Base-by-base conservation (phyloP, 2,329 filamentous ascomycete species). In the Exophiala phaeomuriformis region DNA sequence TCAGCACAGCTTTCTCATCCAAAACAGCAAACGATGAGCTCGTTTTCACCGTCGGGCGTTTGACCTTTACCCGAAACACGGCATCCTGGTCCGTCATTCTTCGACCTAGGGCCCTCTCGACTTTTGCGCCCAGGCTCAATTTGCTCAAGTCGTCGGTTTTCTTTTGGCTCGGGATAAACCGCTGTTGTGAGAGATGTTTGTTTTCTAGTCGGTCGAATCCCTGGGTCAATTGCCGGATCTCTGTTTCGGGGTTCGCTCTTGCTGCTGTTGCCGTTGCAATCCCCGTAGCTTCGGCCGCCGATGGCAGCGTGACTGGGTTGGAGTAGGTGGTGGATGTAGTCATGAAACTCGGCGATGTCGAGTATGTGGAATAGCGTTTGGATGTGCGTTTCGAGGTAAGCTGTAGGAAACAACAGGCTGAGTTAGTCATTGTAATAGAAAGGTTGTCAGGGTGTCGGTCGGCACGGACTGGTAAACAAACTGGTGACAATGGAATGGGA, bases 1-100 rank as follows among this genome's bases (percentile, higher is more conserved):
- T 55, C 29, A 55, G 29, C 5, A 30, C 48, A 10, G 47, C 31
- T 41, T 59, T 59, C 31, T 59, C 57, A 33, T 57, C 54, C 29
- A 59, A 43, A 19, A 43, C 43, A 8, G 57, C 36, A 42, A 59
- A 57, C 2, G 57, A 39, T 33, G 47, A 49, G 28, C 28, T 47
- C 28, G 49, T 36, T 40, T 57, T 55, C 7, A 51, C 33, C 12
- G 39, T 27, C 7, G 54, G 54, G 29, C 57, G 51, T 40, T 59
- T 59, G 47, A 59, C 54, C 43, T 59, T 59, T 42, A 59, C 54
- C n/a, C 54, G 40, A 5, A 59, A 37, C 10, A 59, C 57, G 9
- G 90, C 90, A 65, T 96, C 90, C 71, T 96, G 90, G 62, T 86
- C 75, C 30, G 81, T 85, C 90, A 95, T 93, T 65, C 90, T 82